Base-by-base conservation (phyloP, 75 land plant species). In the Gnetum montanum region DNA sequence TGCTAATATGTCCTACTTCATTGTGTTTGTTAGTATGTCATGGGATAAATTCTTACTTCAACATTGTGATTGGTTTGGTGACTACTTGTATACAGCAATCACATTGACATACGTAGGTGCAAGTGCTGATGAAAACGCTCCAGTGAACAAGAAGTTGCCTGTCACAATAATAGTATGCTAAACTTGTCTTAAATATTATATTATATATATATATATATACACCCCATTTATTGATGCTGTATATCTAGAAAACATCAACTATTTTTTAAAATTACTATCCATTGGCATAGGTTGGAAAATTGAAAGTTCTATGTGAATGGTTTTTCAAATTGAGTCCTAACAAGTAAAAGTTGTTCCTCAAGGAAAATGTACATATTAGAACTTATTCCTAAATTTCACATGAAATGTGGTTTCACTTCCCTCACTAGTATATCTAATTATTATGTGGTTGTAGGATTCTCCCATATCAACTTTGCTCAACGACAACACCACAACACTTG, bases 221-320 rank as follows among this genome's bases (percentile, higher is more conserved):
- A 30, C 24, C 30, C 22, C 27, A 58, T 24, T n/a, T 58, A 31
- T 57, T 24, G 10, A 31, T 54, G 19, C 27, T 38, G 20, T 15
- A n/a, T 6, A 20, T 33, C 19, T 31, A n/a, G 15, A 23, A 7
- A 34, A 13, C 28, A n/a, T 12, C 27, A 33, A 19, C 31, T 60
- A 8, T 28, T n/a, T 33, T 33, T 43, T 57, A 29, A 37, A 8
- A 31, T 34, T 20, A 31, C 6, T 34, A 37, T 61, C 19, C 29
- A 1, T 18, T 11, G 19, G 30, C 60, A 26, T 63, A 95, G 99
- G 63, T 95, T 71, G 99, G 88, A 31, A 95, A 84, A 62, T 64
- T 95, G 64, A 95, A 86, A 70, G 53, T 67, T 38, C 74, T 95
- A 6, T 95, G 99, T 58, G 82, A 86, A 56, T 67, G 85, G 51